A percentile compares a stretch with the other conserved stretches of the same genome.
These are phyloP conservation scores for Botrytis sinoallii DNA, from an alignment of 2,329 filamentous ascomycete genomes.

Conservation along the genomic window DNA sequence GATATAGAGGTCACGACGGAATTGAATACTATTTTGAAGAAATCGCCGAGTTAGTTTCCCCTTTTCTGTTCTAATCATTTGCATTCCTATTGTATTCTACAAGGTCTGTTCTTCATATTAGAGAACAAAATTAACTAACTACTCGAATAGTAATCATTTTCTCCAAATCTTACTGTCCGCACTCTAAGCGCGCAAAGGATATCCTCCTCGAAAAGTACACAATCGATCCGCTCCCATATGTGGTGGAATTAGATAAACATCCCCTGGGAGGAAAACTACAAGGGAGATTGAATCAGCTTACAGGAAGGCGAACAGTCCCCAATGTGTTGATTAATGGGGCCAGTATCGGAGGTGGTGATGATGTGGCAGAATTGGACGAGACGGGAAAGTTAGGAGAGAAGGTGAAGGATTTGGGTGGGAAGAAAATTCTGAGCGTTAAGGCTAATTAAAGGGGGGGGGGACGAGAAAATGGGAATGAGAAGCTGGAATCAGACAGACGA, in stretches of 20 bases:
- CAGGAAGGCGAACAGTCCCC: constrained; percentile 81
- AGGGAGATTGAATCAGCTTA: constrained; percentile 65
- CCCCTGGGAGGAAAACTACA: constrained; percentile 72
- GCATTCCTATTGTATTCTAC: not conserved
- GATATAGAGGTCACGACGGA: constrained; percentile 66
- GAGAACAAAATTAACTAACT: constrained; percentile 14
- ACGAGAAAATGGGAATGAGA: not conserved
- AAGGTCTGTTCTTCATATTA: not conserved
- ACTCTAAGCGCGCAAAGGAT: constrained; percentile 79
- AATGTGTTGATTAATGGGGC: constrained; percentile 86
- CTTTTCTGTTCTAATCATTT: not conserved
- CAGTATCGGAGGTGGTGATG: constrained; percentile 87
- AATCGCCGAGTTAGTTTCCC: constrained; percentile 66
- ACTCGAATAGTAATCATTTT: constrained; percentile 80
- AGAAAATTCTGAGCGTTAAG: constrained; percentile 43
- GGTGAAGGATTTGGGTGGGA: constrained; percentile 70
- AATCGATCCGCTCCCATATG: constrained; percentile 76
- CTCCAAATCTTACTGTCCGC: constrained; percentile 90
- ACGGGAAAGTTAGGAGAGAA: constrained; percentile 66
- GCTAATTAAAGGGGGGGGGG: not conserved
- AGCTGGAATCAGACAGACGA: not conserved
- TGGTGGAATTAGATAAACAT: constrained; percentile 88
- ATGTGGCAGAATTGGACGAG: constrained; percentile 69
- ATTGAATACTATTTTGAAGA: constrained; percentile 76
- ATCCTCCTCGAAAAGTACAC: constrained; percentile 81